phyloP scores from a whole-genome alignment of 75 land plant genomes.

The Pinus taeda region DNA sequence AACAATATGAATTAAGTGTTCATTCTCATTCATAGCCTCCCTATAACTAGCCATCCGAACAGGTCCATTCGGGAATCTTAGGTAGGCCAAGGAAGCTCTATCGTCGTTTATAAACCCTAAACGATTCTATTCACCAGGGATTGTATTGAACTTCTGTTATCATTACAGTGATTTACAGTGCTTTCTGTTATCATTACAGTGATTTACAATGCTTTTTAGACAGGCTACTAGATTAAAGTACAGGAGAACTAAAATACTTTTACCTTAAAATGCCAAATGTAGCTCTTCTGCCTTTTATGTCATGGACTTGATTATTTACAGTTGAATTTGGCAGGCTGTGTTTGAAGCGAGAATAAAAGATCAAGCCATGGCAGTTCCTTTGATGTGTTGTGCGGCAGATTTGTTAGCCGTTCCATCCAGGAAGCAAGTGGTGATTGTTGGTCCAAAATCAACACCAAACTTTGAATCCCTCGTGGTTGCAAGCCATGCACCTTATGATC shows the following conservation, averaged over 20 bases:
- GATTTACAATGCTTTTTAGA: not conserved
- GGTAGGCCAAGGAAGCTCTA: too few relatives aligned
- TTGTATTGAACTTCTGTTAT: not conserved
- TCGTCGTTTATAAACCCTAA: too few relatives aligned
- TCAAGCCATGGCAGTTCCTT: conserved; percentile 80
- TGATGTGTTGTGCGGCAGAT: conserved; percentile 96
- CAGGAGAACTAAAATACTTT: not conserved
- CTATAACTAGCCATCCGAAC: too few relatives aligned
- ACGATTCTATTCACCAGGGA: too few relatives aligned
- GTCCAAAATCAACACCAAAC: conserved; percentile 50
- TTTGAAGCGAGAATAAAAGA: conserved; percentile 80
- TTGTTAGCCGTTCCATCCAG: conserved; percentile 60
- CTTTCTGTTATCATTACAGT: too few relatives aligned
- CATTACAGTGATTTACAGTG: too few relatives aligned
- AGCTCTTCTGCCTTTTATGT: not conserved
- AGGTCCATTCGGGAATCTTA: too few relatives aligned
- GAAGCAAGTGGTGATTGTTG: conserved; percentile 84
- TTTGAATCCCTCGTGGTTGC: conserved; percentile 69
- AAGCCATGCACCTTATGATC: conserved; percentile 59
- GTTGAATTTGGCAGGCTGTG: conserved; percentile 57
- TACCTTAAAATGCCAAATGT: not conserved
- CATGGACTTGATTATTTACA: not conserved
- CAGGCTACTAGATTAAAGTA: not conserved
- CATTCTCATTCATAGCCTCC: too few relatives aligned
- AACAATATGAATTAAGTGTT: too few relatives aligned